Evolutionary conservation across 2,329 filamentous ascomycete genomes (phyloP), one percentile per base, ranked within the genome.

Genomic region (Didymellaceae sp.): DNA sequence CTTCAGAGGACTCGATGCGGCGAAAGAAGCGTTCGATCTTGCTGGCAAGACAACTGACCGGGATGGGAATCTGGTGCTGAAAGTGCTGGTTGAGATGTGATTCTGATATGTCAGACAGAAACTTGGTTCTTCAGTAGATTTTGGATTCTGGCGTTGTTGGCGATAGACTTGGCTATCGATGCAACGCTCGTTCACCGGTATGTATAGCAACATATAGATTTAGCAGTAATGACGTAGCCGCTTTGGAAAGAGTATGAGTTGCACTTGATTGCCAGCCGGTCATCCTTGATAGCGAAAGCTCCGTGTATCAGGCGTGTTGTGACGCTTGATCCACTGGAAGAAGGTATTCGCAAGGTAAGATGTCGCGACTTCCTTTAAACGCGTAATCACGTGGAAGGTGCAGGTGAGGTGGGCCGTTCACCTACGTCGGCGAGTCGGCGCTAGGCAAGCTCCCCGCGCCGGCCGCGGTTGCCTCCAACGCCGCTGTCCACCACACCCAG

Each of bases 1-100:
- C 9, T 72, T 82, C 53, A 66, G 70, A 28, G 73, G 72, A 2
- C 66, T 82, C 25, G 74, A 72, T 14, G 75, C 79, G 6, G 80
- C 77, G 5, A 75, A 78, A 57, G 75, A 79, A 26, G 81, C 80
- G 1, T 83, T 83, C 61, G 73, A 74, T 5, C 69, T 81, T 41
- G 80, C 80, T 14, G 77, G 76, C 1, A 78, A 74, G 51, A 80
- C 79, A 0, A 70, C 76, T 13, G 81, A 83, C 67, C 77, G 80
- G 48, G 70, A 76, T 5, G 80, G 80, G 0, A 77, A 74, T 22
- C 73, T 81, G 8, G 79, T 82, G 14, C 74, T 83, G 2, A 83
- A 83, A 65, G 80, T 83, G 4, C 62, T 73, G 6, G 60, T 72
- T 13, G 70, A 73, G 42, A 59, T 61, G 53, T 72, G 51, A 53